Conservation (phyloP, 139 green algal genomes). For the Coelastrella sp. region DNA sequence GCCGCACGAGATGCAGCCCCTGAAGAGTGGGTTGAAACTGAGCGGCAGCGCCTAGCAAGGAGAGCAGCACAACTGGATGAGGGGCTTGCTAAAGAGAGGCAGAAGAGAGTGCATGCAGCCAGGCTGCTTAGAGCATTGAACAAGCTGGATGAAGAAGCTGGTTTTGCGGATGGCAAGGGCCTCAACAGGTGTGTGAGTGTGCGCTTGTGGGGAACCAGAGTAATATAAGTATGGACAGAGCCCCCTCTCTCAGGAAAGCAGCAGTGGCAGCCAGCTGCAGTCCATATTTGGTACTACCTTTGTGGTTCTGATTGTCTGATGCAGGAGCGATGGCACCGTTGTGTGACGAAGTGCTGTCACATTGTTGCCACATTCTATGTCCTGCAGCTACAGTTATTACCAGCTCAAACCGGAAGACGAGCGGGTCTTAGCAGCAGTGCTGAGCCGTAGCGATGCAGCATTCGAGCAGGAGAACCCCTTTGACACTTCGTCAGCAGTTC, state of each 20-base stretch:
- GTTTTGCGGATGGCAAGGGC: background rate
- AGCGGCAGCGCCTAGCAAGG: background rate
- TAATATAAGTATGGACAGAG: too few relatives aligned
- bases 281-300: background rate
- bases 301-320: background rate
- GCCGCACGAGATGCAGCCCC: background rate
- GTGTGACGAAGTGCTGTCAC: too few relatives aligned
- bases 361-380: background rate
- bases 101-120: conserved; percentile 20
- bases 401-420: conserved; percentile 33
- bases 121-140: conserved; percentile 20
- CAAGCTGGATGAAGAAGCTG: conserved; percentile 15
- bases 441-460: background rate
- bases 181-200: background rate
- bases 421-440: conserved; percentile 33
- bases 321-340: background rate
- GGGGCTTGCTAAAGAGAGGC: conserved; percentile 19
- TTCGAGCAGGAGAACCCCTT: conserved; percentile 35
- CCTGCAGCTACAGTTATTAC: conserved; percentile 37
- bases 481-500: background rate
- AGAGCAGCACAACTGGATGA: conserved; percentile 31
- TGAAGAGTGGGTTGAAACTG: background rate
- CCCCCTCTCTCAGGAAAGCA: too few relatives aligned
- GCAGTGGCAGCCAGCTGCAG: background rate
- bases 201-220: too few relatives aligned